Conservation (phyloP, 257 asterid genomes). For the Euphrasia confusa region DNA sequence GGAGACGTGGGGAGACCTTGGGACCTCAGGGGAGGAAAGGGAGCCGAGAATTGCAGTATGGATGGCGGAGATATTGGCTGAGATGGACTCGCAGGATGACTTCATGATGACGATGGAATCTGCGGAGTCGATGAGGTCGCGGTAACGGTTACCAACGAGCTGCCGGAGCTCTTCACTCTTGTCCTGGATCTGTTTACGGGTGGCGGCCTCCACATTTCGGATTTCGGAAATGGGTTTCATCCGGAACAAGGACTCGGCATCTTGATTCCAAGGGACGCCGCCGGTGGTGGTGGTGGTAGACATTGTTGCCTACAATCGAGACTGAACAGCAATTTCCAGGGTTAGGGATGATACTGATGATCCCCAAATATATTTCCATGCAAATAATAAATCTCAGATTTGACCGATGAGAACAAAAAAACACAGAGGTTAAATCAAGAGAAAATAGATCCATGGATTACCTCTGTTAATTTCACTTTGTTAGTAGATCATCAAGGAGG, state of each 20-base stretch:
- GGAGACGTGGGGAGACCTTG: constrained; percentile 48
- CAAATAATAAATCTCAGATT: too few relatives aligned
- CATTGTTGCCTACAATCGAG: constrained; percentile 25
- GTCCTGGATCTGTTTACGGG: constrained; percentile 88
- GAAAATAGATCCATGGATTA: too few relatives aligned
- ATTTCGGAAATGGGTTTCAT: constrained; percentile 85
- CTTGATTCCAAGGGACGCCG: constrained; percentile 58
- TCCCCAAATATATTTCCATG: too few relatives aligned
- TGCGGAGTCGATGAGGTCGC: constrained; percentile 97
- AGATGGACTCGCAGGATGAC: constrained; percentile 77
- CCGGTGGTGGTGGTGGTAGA: constrained; percentile 32
- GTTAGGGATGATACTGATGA: too few relatives aligned
- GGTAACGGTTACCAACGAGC: constrained; percentile 84
- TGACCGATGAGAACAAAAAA: too few relatives aligned
- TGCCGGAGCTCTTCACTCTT: constrained; percentile 97
- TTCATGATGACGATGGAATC: constrained; percentile 92
- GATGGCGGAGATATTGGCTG: constrained; percentile 64
- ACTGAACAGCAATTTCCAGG: too few relatives aligned
- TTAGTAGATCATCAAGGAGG: too few relatives aligned
- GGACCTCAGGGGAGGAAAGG: constrained; percentile 60
- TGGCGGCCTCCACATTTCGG: constrained; percentile 74
- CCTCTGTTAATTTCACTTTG: too few relatives aligned
- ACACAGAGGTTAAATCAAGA: too few relatives aligned
- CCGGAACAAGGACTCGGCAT: constrained; percentile 87
- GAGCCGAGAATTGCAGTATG: constrained; percentile 56